Evolutionary conservation across 2,329 filamentous ascomycete genomes (phyloP), one percentile per base, ranked within the genome.

Genomic region (Neurospora crassa): DNA sequence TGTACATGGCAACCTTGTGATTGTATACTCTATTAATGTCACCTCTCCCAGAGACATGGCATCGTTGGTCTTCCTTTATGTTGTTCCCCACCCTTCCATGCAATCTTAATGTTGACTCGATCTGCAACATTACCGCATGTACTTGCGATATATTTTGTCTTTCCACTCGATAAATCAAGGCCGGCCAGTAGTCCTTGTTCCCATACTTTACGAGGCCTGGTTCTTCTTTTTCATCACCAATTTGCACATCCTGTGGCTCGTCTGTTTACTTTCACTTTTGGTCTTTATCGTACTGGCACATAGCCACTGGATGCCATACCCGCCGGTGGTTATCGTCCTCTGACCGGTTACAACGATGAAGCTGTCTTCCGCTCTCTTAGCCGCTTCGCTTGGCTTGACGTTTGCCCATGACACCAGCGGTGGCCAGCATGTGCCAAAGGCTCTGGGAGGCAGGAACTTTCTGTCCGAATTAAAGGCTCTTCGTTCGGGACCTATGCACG

Each of bases 391-490:
- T 8, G 76, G 76, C 70, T 53, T 77, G 69, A 77, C 73, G 14
- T 70, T 73, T 11, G 78, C 75, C 45, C 78, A 80, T 59, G 76
- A 75, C 67, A 72, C 75, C 43, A 73, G 75, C 59, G 74, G 70
- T 29, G 76, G 75, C 20, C 71, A 74, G 37, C 74, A 76, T 41
- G 41, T 79, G 1, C 78, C 77, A 20, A 77, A 76, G 69, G 68
- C 78, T 1, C 5, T 80, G 67, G 76, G 77, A 70, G 75, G 74
- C 68, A 74, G 79, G 40, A 76, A 74, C 72, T 69, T 79, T 40
- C 16, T 79, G n/a, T 69, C 74, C 18, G 74, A 77, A 47, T 11
- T 78, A 29, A 63, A 69, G 34, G 70, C 74, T 34, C 70, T 74
- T 20, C 72, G 41, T 14, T 72, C 53, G 59, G 34, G 67, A 42